Evolutionary conservation across 2,329 filamentous ascomycete species (phyloP), one percentile per base, ranked within the genome.

Genomic region (Parastagonospora avenae): DNA sequence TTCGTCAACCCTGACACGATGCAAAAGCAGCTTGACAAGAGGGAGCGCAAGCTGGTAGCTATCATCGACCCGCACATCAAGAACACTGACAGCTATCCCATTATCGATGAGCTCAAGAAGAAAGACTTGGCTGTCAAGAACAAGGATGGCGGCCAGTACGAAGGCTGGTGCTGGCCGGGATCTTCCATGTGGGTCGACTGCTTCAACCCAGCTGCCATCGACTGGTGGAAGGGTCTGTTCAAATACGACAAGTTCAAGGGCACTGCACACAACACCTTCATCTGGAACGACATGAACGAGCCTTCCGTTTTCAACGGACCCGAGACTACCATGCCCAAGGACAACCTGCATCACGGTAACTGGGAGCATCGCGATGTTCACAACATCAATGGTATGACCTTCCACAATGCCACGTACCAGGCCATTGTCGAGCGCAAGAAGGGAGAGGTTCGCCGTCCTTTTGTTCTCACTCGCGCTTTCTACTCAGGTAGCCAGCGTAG

Each of bases 221-320:
- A 89, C 55, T 99, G 94, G 94, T 99, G 94, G 93, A 89, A 86
- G 62, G 77, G 81, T 2, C 82, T 97, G 9, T 97, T 96, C 82
- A 88, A 89, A 66, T 97, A 95, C 61, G 86, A 91, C 70, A 83
- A 78, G 35, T 99, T 97, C 82, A 90, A 91, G 74, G 92, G 92
- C 41, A 91, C 91, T 1, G 82, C 88, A 63, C 81, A 87, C 58
- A 99, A 97, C 73, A 88, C 91, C 0, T 97, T 91, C 75, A 85
- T 99, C 65, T 99, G 94, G 94, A 99, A 99, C 73, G 94, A 99
- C 73, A 99, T 99, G 94, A 97, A 97, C 71, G 94, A 99, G 77
- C 94, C 94, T 0, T 97, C 94, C 0, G 94, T 99, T 1, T 99
- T 99, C 80, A 97, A 97, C 72, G 94, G 94, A 0, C 94, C 94